Evolutionary conservation across 2,329 filamentous ascomycete species (phyloP), one percentile per base, ranked within the genome.

Genomic region (Juglanconis oblonga): DNA sequence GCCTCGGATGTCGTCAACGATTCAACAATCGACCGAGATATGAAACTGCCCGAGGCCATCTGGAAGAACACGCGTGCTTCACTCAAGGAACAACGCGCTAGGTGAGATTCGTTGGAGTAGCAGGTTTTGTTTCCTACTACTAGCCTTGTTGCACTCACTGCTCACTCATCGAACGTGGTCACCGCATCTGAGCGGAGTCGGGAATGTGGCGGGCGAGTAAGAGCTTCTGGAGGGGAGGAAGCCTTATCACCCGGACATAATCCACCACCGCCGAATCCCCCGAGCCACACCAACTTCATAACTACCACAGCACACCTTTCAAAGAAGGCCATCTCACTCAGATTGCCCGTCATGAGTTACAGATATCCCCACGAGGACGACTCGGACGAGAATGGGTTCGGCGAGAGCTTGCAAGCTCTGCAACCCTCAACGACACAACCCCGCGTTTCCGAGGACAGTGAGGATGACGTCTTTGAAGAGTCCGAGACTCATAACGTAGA

Each of bases 311-410:
- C 13, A 5, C 31, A 38, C 44, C 17, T 24, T 24, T 24, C 48
- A 29, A 6, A 48, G n/a, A 14, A 31, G 8, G 14, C 36, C n/a
- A 38, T 14, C 40, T 11, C 49, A 32, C 11, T 35, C 6, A 35
- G 38, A 32, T 33, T 40, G 36, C 29, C 50, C 50, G 51, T 54
- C 11, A 63, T 63, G 61, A 61, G 61, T 13, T 63, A 61, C 31
- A 54, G 54, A 50, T 61, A 55, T 35, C 61, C 61, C 11, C 54
- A 61, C 31, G 54, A 50, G n/a, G 61, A 63, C 40, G 61, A 63
- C 58, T 58, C 51, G 35, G 61, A 63, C n/a, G 61, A 63, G 58
- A 55, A 63, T 24, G 61, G 55, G 2, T 63, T 58, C 14, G 58
- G 61, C 14, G 58, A 63, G 50, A 61, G 57, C 42, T 17, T 63